Base-by-base conservation (phyloP, 2,329 filamentous ascomycete genomes). In the Trichoderma atroviride region DNA sequence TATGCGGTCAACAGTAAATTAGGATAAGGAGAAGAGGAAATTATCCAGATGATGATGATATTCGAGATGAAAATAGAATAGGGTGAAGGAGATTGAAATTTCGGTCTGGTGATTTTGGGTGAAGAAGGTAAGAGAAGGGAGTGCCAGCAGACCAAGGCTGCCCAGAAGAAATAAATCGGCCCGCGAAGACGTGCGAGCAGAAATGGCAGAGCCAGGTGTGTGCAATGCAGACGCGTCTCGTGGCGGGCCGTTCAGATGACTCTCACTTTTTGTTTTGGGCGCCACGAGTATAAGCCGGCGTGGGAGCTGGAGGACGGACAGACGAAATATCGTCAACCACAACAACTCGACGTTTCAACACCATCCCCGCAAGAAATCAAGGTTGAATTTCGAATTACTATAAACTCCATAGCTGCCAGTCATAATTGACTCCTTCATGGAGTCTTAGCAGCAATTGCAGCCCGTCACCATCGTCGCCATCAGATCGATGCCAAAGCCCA, bases 201-300 rank as follows among this genome's bases (percentile, higher is more conserved):
- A 62, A 29, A 22, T 7, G 11, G n/a, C 59, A 62, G 40, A 33
- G 40, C 40, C 43, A 31, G 35, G 16, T 13, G 37, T 40, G 31
- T 47, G 40, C 35, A n/a, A 35, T 43, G 53, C 33, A 24, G 40
- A 47, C 55, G 64, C 64, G 64, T 59, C 7, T 59, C 55, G 40
- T 35, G 31, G 55, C 55, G 29, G 55, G 27, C 55, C n/a, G 64
- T 67, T 67, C 64, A 67, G 64, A 59, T 67, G 37, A 27, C 53
- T 1, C 27, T 59, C 64, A 67, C 64, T 67, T 59, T 5, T 52
- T 22, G 35, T 27, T 19, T 47, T 27, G 29, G 29, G 19, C 27
- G 19, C 9, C 29, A 13, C 10, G 64, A 59, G 40, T 59, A 24
- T 37, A 50, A 37, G 55, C 29, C 31, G 40, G 27, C 29, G 13